Base-by-base conservation (phyloP, 257 asterid species). In the Galeopsis tetrahit region DNA sequence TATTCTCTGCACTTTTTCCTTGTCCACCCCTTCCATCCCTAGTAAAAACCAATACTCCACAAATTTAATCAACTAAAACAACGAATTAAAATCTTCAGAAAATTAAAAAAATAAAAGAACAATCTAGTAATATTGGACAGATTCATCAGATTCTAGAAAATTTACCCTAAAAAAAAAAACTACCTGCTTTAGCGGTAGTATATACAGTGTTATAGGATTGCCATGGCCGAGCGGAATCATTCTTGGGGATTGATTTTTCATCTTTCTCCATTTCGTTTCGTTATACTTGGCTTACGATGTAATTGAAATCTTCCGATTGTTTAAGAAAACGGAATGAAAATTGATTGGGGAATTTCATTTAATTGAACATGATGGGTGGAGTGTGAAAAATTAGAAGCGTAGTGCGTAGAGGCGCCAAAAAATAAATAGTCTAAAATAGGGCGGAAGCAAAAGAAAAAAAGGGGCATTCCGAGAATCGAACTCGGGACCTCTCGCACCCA, bases 11-110 rank as follows among this genome's bases (percentile, higher is more conserved):
- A 95, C 99, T 76, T 86, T 95, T 51, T 95, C 98, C 96, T 90
- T 89, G 82, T 95, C 98, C 82, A 95, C 99, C 57, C 97, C 97
- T 72, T 95, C 99, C 99, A 95, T 95, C 52, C 99, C 98, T 92
- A 75, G 7, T 11, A 46, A 68, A 78, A 78, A 59, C 42, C 17
- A 71, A 76, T 4, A 42, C 38, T 56, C 58, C 51, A 73, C 35
- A 63, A 48, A 44, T 48, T 52, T 1, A 60, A 46, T 68, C 48
- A 17, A 10, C 33, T 2, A 34, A 40, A 39, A 31, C 3, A n/a
- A 28, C 33, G 11, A 31, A 14, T 53, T 15, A 38, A 49, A 65
- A 35, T 34, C 59, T 63, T 32, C 46, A 53, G 14, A 14, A 8
- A 17, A 33, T 2, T 11, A 66, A 17, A 38, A 38, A 32, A 34